Evolutionary conservation across 1,284 basidiomycete genomes (phyloP).

Genomic region (Coniferiporia weirii): DNA sequence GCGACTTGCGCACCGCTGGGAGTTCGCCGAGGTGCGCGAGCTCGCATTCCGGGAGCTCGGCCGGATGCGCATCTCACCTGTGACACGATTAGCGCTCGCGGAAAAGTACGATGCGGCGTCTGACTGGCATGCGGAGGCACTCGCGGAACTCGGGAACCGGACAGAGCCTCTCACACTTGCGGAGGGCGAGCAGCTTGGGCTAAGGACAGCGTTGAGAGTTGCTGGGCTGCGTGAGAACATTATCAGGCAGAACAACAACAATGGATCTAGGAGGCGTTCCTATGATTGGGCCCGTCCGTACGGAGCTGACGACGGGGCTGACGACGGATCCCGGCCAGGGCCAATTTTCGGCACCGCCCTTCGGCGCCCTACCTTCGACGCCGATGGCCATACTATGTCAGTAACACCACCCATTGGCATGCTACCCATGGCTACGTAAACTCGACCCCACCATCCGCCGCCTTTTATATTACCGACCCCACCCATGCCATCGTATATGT

Average conservation of each 20-base stretch:
- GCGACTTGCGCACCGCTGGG: slow-evolving; percentile 20
- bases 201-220: slow-evolving; percentile 55
- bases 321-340: too few relatives aligned
- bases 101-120: slow-evolving; percentile 49
- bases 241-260: background rate
- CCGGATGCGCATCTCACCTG: slow-evolving; percentile 46
- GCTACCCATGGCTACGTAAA: too few relatives aligned
- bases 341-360: too few relatives aligned
- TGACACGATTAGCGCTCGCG: slow-evolving; percentile 56
- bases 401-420: too few relatives aligned
- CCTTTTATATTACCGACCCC: too few relatives aligned
- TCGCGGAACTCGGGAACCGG: slow-evolving; percentile 44
- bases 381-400: too few relatives aligned
- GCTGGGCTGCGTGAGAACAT: slow-evolving; percentile 52
- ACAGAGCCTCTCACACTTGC: slow-evolving; percentile 47
- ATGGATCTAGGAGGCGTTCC: too few relatives aligned
- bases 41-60: slow-evolving; percentile 19
- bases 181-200: slow-evolving; percentile 52
- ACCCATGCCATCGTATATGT: too few relatives aligned
- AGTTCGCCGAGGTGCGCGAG: slow-evolving; percentile 17
- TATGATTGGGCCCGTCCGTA: too few relatives aligned
- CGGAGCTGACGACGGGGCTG: too few relatives aligned
- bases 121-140: slow-evolving; percentile 33
- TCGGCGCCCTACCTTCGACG: too few relatives aligned
- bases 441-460: too few relatives aligned